phyloP scores from a whole-genome alignment of 2,329 filamentous ascomycete genomes.

The Paecilomyces niveus region DNA sequence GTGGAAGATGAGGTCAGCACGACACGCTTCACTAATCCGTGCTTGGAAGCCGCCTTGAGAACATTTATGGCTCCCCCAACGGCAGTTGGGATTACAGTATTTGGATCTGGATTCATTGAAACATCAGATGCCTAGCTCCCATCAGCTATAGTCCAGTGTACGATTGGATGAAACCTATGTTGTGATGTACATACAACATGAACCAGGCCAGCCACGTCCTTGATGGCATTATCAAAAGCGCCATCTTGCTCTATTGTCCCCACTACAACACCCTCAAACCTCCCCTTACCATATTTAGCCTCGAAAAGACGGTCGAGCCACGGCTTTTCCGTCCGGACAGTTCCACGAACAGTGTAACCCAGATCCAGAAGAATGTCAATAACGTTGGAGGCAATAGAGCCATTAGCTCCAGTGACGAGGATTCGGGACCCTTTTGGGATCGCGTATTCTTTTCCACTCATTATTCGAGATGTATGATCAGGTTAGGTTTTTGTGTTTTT shows the following conservation, averaged over 20 bases:
- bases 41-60: slow-evolving; percentile 22
- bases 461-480: not conserved
- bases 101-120: slow-evolving; percentile 33
- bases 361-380: slow-evolving; percentile 32
- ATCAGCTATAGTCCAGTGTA: not conserved
- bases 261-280: slow-evolving; percentile 34
- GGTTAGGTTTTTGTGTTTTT: not conserved
- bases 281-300: slow-evolving; percentile 15
- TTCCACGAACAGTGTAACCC: slow-evolving; percentile 42
- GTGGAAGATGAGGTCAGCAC: slow-evolving; percentile 7
- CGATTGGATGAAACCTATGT: not conserved
- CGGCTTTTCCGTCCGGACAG: slow-evolving; percentile 29
- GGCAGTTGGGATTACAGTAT: slow-evolving; percentile 36
- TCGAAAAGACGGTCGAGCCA: slow-evolving; percentile 31
- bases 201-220: slow-evolving; percentile 21
- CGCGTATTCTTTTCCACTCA: slow-evolving; percentile 1
- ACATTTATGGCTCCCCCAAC: slow-evolving; percentile 30
- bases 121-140: not conserved
- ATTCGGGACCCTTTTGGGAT: slow-evolving; percentile 26
- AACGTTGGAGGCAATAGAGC: slow-evolving; percentile 40
- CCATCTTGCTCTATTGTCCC: slow-evolving; percentile 29
- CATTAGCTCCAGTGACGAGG: slow-evolving; percentile 43
- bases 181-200: not conserved
- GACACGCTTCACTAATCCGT: slow-evolving; percentile 3
- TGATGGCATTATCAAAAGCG: slow-evolving; percentile 35